These are phyloP conservation scores for Petunia axillaris DNA, from an alignment of 257 asterid genomes.

Conservation along the genomic window DNA sequence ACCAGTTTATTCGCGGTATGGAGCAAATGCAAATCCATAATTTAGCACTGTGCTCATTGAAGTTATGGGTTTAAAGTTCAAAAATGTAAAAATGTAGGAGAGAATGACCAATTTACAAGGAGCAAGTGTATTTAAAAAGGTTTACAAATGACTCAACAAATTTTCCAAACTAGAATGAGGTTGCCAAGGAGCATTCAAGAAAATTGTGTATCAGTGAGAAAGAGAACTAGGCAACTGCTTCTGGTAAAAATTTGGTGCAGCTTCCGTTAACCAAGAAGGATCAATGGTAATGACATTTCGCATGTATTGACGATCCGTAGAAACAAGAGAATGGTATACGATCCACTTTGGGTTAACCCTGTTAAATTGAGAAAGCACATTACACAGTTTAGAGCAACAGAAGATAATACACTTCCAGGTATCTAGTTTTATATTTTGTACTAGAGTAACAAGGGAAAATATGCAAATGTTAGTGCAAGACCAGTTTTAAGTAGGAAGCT, in stretches of 20 bases:
- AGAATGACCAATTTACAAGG: neutral
- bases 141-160: neutral
- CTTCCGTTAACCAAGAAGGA: slow-evolving; percentile 87
- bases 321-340: slow-evolving; percentile 78
- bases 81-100: too few relatives aligned
- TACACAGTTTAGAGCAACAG: neutral
- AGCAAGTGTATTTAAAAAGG: neutral
- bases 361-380: slow-evolving; percentile 29
- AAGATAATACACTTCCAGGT: neutral
- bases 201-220: slow-evolving; percentile 42
- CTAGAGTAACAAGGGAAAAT: too few relatives aligned
- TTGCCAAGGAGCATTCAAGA: neutral
- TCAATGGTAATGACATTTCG: slow-evolving; percentile 85
- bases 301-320: slow-evolving; percentile 96
- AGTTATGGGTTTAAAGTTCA: too few relatives aligned
- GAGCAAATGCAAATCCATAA: too few relatives aligned
- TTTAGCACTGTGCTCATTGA: too few relatives aligned
- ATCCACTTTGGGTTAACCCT: slow-evolving; percentile 97
- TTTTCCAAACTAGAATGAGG: neutral
- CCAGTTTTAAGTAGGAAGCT: too few relatives aligned
- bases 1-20: too few relatives aligned
- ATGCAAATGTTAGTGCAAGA: too few relatives aligned
- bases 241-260: slow-evolving; percentile 92
- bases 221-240: slow-evolving; percentile 49
- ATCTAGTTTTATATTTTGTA: neutral